Evolutionary conservation across 2,329 filamentous ascomycete genomes (phyloP).

Genomic region (Davidsoniella eucalypti): DNA sequence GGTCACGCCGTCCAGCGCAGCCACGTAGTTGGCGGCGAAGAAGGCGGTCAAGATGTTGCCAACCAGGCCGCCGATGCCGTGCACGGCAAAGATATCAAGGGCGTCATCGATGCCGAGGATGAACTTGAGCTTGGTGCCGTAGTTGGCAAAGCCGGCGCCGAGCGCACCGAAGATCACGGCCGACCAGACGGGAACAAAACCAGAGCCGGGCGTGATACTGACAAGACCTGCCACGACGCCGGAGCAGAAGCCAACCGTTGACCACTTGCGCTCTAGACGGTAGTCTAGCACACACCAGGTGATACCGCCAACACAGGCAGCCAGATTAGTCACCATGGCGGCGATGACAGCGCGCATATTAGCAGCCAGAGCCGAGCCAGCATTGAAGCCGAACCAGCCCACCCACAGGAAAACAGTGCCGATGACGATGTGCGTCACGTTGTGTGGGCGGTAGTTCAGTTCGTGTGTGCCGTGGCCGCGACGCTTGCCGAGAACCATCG

Average conservation of each 20-base stretch:
- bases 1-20: conserved; percentile 46
- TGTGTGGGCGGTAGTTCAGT: conserved; percentile 53
- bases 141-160: conserved; percentile 58
- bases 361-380: conserved; percentile 61
- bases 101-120: conserved; percentile 65
- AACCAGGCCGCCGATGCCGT: conserved; percentile 68
- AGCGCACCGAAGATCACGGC: conserved; percentile 41
- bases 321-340: conserved; percentile 72
- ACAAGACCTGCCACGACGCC: conserved; percentile 77
- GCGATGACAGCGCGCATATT: conserved; percentile 85
- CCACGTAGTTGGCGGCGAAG: conserved; percentile 59
- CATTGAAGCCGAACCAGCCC: conserved; percentile 95
- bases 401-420: conserved; percentile 74
- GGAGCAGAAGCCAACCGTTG: conserved; percentile 83
- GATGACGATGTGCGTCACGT: conserved; percentile 56
- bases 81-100: conserved; percentile 82
- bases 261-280: conserved; percentile 84
- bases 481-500: conserved; percentile 56
- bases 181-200: conserved; percentile 55
- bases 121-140: conserved; percentile 70
- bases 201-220: conserved; percentile 69
- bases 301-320: conserved; percentile 65
- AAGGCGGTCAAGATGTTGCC: conserved; percentile 66
- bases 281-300: conserved; percentile 81
- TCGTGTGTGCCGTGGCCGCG: conserved; percentile 41